These are phyloP conservation scores for Thermomyces lanuginosus DNA, from an alignment of 2,329 filamentous ascomycete species.

Conservation along the genomic window DNA sequence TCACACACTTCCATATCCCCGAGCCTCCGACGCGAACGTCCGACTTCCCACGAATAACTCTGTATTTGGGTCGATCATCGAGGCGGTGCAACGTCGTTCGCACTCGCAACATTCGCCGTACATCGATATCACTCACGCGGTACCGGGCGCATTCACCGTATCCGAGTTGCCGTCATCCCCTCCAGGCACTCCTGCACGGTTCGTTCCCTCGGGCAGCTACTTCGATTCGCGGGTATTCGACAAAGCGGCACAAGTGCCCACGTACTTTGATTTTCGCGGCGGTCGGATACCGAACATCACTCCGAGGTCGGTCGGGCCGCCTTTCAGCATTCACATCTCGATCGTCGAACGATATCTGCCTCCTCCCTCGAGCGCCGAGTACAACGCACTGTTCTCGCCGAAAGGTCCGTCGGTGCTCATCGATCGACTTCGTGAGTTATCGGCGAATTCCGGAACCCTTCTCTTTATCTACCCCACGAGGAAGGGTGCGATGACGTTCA, in stretches of 20 bases:
- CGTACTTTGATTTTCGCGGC: constrained; percentile 40
- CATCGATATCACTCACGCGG: constrained; percentile 49
- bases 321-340: constrained; percentile 43
- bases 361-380: constrained; percentile 42
- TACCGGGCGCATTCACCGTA: constrained; percentile 45
- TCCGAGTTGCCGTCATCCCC: constrained; percentile 47
- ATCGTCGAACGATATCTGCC: constrained; percentile 51
- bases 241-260: constrained; percentile 42
- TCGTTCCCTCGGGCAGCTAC: constrained; percentile 40
- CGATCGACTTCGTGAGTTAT: constrained; percentile 45
- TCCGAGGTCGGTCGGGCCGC: constrained; percentile 43
- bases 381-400: constrained; percentile 40
- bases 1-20: constrained; percentile 43
- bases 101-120: constrained; percentile 37
- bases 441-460: constrained; percentile 39
- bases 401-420: constrained; percentile 41
- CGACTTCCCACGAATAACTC: constrained; percentile 16
- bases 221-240: constrained; percentile 47
- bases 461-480: constrained; percentile 48
- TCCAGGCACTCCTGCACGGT: constrained; percentile 38
- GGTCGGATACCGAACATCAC: constrained; percentile 30
- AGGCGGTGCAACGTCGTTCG: constrained; percentile 37
- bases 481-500: constrained; percentile 41
- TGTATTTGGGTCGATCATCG: constrained; percentile 39
- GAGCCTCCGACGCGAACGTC: constrained; percentile 17